Conservation (phyloP, 2,329 filamentous ascomycete genomes). For the Apiospora hydei region DNA sequence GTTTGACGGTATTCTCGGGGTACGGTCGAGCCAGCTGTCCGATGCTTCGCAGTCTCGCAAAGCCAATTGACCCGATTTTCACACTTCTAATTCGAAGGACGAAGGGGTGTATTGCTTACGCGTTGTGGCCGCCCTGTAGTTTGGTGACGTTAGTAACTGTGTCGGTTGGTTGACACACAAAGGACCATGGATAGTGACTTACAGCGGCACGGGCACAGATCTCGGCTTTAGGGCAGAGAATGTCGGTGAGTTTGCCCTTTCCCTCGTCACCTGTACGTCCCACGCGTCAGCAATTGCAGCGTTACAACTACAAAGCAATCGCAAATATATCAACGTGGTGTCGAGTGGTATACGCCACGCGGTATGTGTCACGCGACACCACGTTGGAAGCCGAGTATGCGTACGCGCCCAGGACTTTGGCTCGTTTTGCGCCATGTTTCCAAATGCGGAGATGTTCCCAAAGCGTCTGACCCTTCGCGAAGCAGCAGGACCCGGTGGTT, state of each 20-base stretch:
- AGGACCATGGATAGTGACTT: neutral
- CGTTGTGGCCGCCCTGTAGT: slow-evolving; percentile 26
- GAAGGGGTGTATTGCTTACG: neutral
- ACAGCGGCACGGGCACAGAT: slow-evolving; percentile 29
- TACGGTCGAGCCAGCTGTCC: neutral
- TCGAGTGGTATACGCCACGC: neutral
- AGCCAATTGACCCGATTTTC: neutral
- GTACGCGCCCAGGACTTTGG: neutral
- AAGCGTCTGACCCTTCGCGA: no score
- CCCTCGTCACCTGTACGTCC: slow-evolving; percentile 17
- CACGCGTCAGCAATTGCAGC: neutral
- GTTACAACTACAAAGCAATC: accelerated
- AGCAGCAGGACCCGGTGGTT: neutral
- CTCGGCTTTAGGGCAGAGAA: slow-evolving; percentile 22
- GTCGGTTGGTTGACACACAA: neutral
- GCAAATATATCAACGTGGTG: neutral
- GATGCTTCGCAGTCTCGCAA: neutral
- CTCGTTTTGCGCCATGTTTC: neutral
- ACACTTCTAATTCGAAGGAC: neutral
- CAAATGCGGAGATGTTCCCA: neutral
- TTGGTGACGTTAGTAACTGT: neutral
- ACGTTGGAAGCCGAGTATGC: neutral
- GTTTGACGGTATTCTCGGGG: neutral
- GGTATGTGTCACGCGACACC: neutral
- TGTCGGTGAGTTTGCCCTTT: slow-evolving; percentile 25